phyloP scores from a whole-genome alignment of 148 eudicot genomes.

The Rhododendron henanense region DNA sequence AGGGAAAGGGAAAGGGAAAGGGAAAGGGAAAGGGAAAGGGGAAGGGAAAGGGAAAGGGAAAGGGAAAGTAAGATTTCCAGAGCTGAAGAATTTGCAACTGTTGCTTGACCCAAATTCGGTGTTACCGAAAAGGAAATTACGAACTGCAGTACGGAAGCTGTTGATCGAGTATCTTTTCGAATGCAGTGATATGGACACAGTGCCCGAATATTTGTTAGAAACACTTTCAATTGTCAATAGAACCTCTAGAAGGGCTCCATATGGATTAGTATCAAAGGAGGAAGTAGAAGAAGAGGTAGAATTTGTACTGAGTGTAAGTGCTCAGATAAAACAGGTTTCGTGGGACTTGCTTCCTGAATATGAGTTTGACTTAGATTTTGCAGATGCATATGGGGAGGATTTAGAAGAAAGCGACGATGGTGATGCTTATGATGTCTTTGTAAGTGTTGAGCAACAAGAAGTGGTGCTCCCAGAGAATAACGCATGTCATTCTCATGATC shows the following conservation, averaged over 20 bases:
- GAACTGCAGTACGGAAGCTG: constrained; percentile 35
- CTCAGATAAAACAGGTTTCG: constrained; percentile 55
- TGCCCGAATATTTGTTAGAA: constrained; percentile 48
- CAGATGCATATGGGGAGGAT: constrained; percentile 68
- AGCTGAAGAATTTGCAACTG: constrained; percentile 37
- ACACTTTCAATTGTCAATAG: constrained; percentile 44
- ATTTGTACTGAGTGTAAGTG: constrained; percentile 52
- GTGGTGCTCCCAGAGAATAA: constrained; percentile 4
- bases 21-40: constrained; percentile 29
- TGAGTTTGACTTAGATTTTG: constrained; percentile 53
- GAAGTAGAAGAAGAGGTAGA: constrained; percentile 60
- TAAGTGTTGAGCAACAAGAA: constrained; percentile 23
- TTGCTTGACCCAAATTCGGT: constrained; percentile 42
- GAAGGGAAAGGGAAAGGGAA: too few relatives aligned
- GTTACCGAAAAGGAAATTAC: constrained; percentile 27
- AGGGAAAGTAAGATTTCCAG: constrained; percentile 29
- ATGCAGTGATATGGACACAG: constrained; percentile 66
- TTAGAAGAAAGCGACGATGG: constrained; percentile 47
- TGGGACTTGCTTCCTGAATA: constrained; percentile 49
- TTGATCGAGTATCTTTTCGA: constrained; percentile 70
- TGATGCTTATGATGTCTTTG: constrained; percentile 25
- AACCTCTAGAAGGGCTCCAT: constrained; percentile 18
- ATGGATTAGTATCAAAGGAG: constrained; percentile 28
- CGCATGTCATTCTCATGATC: constrained; percentile 16
- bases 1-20: constrained; percentile 29